Evolutionary conservation across 2,329 filamentous ascomycete genomes (phyloP), one percentile per base, ranked within the genome.

Genomic region (Pestalotiopsis sp.): DNA sequence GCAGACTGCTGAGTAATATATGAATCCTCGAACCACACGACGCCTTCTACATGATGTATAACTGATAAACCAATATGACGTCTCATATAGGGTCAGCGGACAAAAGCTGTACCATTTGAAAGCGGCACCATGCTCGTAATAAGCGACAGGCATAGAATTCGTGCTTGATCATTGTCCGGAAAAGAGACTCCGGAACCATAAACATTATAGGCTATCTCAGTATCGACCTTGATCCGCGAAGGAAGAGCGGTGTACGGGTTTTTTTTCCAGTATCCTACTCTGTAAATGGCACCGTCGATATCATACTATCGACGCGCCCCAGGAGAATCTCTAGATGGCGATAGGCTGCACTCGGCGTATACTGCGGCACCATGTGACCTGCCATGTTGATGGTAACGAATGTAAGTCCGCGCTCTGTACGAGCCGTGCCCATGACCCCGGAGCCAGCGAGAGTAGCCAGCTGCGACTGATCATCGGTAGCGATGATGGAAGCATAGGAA

Each of bases 391-490:
- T 14, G 13, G 38, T 66, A 6, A 90, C 89, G 72, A 89, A 93
- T 0, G 93, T 96, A 61, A 97, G 81, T 0, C 92, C 92, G 56
- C 94, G 85, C 83, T 97, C 94, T 0, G 89, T 91, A 73, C 92
- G 89, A 14, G 87, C 86, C 0, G 88, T 89, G 0, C 94, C 94
- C 77, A 94, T 84, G 1, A 92, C 84, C 1, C 93, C 93, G 1
- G 86, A 84, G 0, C 85, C 91, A 0, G 90, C 87, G 17, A 86
- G 77, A n/a, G 82, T 83, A 17, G 79, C 80, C 5, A 78, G 75
- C 2, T 80, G 73, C 66, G 70, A 79, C 27, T 85, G 80, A 67
- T 86, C 82, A 12, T 52, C 17, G 14, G 45, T 52, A 4, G 45
- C 45, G n/a, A n/a, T 52, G 45, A 52, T 52, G n/a, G 45, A n/a